Percentiles rank a stretch among this genome's conserved stretches.
Evolutionary conservation across 2,329 filamentous ascomycete species (phyloP).

Genomic region (Chaetomium globosum): DNA sequence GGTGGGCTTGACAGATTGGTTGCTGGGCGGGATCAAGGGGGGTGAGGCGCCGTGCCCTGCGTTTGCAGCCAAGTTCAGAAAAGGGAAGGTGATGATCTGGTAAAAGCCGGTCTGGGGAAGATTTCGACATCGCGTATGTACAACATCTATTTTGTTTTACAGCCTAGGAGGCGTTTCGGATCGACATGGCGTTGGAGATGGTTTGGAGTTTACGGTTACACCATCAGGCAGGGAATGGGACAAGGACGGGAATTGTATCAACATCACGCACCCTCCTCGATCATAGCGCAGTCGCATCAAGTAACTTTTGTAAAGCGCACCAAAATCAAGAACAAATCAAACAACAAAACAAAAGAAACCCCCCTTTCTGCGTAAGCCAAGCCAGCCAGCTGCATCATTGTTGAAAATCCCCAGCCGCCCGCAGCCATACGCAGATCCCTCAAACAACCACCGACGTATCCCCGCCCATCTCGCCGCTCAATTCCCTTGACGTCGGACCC

Average conservation of each 20-base stretch:
- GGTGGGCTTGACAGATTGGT: conserved; percentile 91
- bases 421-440: conserved; percentile 3
- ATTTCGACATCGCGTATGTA: not conserved
- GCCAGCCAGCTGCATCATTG: conserved; percentile 15
- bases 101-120: not conserved
- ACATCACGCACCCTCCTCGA: conserved; percentile 19
- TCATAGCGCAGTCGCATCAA: not conserved
- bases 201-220: conserved; percentile 5
- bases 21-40: conserved; percentile 72
- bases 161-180: not conserved
- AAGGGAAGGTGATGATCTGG: conserved; percentile 24
- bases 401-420: conserved; percentile 21
- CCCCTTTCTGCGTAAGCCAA: not conserved
- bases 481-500: conserved; percentile 57
- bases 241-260: not conserved
- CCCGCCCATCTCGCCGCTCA: conserved; percentile 65
- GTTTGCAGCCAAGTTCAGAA: conserved; percentile 27
- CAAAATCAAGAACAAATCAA: not conserved
- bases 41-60: conserved; percentile 32
- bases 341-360: not conserved
- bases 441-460: conserved; percentile 50
- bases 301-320: not conserved
- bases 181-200: conserved; percentile 8
- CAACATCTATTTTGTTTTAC: not conserved
- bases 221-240: not conserved